Evolutionary conservation across 164 flowering plant genomes (phyloP).

Genomic region (Houttuynia cordata): DNA sequence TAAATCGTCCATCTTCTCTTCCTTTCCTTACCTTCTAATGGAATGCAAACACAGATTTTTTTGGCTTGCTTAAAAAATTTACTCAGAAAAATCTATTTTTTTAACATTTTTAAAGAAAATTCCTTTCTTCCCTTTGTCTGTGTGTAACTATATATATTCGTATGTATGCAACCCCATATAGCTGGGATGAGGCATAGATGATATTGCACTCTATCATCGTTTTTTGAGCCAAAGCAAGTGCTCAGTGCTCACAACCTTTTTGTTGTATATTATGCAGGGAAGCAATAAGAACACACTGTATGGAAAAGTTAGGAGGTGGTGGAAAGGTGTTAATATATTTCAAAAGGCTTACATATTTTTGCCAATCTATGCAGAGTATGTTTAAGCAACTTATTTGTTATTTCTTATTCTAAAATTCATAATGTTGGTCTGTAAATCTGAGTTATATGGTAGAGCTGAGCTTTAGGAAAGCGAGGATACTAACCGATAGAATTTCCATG

Average conservation of each 20-base stretch:
- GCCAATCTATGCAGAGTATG: conserved; percentile 88
- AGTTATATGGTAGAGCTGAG: neutral
- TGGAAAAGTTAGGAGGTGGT: conserved; percentile 86
- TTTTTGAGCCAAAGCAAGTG: neutral
- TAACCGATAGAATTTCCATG: too few species aligned
- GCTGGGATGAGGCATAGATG: neutral
- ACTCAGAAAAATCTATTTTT: too few species aligned
- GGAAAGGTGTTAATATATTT: conserved; percentile 92
- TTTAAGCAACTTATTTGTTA: neutral
- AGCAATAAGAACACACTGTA: conserved; percentile 43
- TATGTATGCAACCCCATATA: too few species aligned
- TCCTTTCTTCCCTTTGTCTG: too few species aligned
- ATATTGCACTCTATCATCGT: neutral
- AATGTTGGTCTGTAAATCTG: neutral
- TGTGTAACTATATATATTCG: too few species aligned
- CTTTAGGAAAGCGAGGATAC: too few species aligned
- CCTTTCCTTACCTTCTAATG: too few species aligned
- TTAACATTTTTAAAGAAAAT: too few species aligned
- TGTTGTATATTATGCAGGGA: conserved; percentile 23
- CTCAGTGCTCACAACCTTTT: conserved; percentile 1
- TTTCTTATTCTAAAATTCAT: too few species aligned
- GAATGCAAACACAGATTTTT: too few species aligned
- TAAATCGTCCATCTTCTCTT: neutral
- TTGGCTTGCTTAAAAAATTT: too few species aligned
- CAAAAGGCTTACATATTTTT: conserved; percentile 77